A percentile compares a stretch with the other conserved stretches of the same genome.
Conservation (phyloP, 2,329 filamentous ascomycete genomes). For the Aureobasidium sp. region DNA sequence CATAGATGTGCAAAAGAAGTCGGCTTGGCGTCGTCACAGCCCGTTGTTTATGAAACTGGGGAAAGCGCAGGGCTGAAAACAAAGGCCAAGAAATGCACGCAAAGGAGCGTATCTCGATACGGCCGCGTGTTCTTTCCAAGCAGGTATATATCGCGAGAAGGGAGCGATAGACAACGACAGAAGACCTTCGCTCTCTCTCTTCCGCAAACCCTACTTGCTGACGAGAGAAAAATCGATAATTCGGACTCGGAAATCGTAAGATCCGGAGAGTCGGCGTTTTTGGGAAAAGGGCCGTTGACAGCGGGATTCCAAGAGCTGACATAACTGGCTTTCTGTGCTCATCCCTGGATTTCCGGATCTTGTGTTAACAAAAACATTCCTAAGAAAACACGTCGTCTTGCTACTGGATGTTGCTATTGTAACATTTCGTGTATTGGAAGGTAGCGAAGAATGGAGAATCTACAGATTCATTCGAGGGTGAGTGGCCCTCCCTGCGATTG, state of each 20-base stretch:
- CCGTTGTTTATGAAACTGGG: background rate
- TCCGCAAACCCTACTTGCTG: background rate
- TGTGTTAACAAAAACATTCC: background rate
- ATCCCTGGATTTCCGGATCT: background rate
- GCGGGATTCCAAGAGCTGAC: background rate
- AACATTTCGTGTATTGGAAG: background rate
- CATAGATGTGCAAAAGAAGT: background rate
- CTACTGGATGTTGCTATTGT: background rate
- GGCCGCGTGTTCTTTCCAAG: background rate
- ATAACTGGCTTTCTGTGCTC: background rate
- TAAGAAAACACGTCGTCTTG: background rate
- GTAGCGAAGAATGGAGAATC: slow-evolving; percentile 11
- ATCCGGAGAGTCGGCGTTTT: slow-evolving; percentile 5
- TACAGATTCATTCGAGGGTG: slow-evolving; percentile 16
- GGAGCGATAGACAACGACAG: background rate
- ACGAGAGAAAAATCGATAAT: background rate
- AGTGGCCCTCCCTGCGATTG: background rate
- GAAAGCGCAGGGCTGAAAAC: background rate
- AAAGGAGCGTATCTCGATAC: background rate
- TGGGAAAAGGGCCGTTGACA: background rate
- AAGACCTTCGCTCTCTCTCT: no score
- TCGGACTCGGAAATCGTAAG: background rate
- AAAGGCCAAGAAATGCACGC: background rate
- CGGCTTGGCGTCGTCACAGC: slow-evolving; percentile 1
- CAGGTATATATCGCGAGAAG: background rate